A percentile compares a stretch with the other conserved stretches of the same genome.
Conservation (phyloP, 228 moss, liverwort and hornwort genomes). For the Sphagnum fallax region DNA sequence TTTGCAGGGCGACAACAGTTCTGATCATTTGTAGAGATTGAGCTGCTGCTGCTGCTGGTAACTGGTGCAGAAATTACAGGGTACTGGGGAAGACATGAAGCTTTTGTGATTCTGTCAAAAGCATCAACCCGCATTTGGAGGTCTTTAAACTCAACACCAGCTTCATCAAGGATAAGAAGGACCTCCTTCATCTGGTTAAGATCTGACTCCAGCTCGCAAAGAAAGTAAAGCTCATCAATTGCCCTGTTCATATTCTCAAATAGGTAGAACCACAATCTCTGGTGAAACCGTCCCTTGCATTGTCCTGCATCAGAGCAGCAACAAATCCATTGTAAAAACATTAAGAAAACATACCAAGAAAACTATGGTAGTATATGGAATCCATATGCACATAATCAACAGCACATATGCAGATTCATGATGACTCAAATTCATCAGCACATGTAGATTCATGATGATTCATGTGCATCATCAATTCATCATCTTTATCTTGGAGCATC, state of each 20-base stretch:
- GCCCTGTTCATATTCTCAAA: slow-evolving; percentile 25
- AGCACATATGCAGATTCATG: too few relatives aligned
- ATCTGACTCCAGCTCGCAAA: slow-evolving; percentile 14
- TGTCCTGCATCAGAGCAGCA: slow-evolving; percentile 7
- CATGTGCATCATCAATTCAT: too few relatives aligned
- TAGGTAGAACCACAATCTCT: slow-evolving; percentile 21
- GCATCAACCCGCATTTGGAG: slow-evolving; percentile 8
- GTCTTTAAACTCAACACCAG: slow-evolving; percentile 22
- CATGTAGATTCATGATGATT: too few relatives aligned
- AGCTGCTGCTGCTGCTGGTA: background rate
- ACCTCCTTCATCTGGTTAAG: slow-evolving; percentile 14
- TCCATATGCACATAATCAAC: too few relatives aligned
- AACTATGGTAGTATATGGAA: too few relatives aligned
- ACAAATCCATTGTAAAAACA: background rate
- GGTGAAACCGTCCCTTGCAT: slow-evolving; percentile 24
- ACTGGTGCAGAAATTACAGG: background rate
- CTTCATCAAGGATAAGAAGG: slow-evolving; percentile 21
- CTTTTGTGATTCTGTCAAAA: background rate
- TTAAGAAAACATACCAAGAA: too few relatives aligned
- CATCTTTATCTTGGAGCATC: too few relatives aligned
- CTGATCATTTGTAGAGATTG: too few relatives aligned
- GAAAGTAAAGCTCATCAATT: slow-evolving; percentile 21
- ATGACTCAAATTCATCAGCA: too few relatives aligned
- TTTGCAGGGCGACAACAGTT: background rate
- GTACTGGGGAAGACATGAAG: background rate